Percentiles rank a stretch among this genome's conserved stretches.
phyloP scores from a whole-genome alignment of 1,284 basidiomycete genomes.

The Leccinum proximum region DNA sequence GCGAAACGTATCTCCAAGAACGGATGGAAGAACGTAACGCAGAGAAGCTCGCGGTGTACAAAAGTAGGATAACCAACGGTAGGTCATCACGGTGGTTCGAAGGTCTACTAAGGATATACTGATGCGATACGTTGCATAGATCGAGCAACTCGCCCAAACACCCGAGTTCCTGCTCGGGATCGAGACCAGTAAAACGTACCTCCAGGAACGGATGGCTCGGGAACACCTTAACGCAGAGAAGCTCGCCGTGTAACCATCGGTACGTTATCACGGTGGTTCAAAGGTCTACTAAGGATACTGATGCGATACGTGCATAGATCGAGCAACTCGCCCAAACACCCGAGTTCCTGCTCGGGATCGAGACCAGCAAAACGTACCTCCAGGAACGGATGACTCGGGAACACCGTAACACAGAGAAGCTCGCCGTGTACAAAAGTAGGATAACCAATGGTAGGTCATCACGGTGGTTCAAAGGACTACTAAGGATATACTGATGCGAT shows the following conservation, averaged over 20 bases:
- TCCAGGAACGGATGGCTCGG: conserved; percentile 64
- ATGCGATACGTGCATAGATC: conserved; percentile 36
- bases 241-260: conserved; percentile 63
- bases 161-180: conserved; percentile 74
- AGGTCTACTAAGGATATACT: conserved; percentile 3
- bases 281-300: conserved; percentile 3
- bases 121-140: conserved; percentile 35
- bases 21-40: too few relatives aligned
- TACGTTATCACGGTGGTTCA: too few relatives aligned
- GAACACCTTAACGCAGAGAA: conserved; percentile 81
- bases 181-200: conserved; percentile 78
- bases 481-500: too few relatives aligned
- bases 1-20: too few relatives aligned
- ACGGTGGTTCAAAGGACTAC: too few relatives aligned
- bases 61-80: conserved; percentile 35
- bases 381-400: conserved; percentile 62
- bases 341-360: conserved; percentile 70
- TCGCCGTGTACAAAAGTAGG: conserved; percentile 60
- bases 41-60: too few relatives aligned
- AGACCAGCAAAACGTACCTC: conserved; percentile 80
- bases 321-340: conserved; percentile 69
- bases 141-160: conserved; percentile 63
- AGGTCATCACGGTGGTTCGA: conserved; percentile 24
- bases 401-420: conserved; percentile 78
- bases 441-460: too few relatives aligned